Conservation (phyloP, 495 filamentous ascomycete genomes). For the Penicillium ucsense region DNA sequence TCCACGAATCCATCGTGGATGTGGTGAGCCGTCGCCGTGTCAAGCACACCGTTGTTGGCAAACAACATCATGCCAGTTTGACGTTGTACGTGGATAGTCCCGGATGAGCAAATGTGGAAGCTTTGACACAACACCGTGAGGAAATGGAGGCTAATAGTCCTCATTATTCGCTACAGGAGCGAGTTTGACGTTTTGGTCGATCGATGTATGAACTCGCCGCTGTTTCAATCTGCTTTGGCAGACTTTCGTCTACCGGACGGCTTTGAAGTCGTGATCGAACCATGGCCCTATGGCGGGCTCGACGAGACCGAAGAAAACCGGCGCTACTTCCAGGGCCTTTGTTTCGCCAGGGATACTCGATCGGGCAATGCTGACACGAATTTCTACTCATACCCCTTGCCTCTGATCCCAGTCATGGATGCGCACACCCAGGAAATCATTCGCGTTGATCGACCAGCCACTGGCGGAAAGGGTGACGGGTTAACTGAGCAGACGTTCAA, state of each 20-base stretch:
- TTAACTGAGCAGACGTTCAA: constrained; percentile 30
- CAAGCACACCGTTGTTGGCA: constrained; percentile 44
- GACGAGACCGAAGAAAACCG: constrained; percentile 45
- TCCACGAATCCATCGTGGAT: constrained; percentile 56
- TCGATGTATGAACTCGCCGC: constrained; percentile 46
- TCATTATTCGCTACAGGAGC: constrained; percentile 21
- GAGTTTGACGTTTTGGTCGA: constrained; percentile 57
- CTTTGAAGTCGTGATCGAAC: constrained; percentile 57
- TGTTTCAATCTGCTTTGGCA: constrained; percentile 51
- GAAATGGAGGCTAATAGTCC: neutral
- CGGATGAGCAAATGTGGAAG: neutral
- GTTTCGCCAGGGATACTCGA: constrained; percentile 35
- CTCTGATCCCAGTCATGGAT: constrained; percentile 69
- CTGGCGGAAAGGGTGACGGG: constrained; percentile 35
- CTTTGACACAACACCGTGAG: no score
- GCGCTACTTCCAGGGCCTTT: constrained; percentile 44
- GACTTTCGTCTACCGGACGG: constrained; percentile 54
- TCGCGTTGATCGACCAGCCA: constrained; percentile 41
- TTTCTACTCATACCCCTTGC: constrained; percentile 73
- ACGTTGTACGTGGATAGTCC: constrained; percentile 38
- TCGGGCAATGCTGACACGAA: constrained; percentile 43
- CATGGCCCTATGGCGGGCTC: constrained; percentile 60
- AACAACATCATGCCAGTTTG: constrained; percentile 50
- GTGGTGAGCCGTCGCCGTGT: constrained; percentile 38
- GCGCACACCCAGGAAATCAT: constrained; percentile 56